phyloP scores from a whole-genome alignment of 345 rosid genomes.

The Moricandia arvensis region DNA sequence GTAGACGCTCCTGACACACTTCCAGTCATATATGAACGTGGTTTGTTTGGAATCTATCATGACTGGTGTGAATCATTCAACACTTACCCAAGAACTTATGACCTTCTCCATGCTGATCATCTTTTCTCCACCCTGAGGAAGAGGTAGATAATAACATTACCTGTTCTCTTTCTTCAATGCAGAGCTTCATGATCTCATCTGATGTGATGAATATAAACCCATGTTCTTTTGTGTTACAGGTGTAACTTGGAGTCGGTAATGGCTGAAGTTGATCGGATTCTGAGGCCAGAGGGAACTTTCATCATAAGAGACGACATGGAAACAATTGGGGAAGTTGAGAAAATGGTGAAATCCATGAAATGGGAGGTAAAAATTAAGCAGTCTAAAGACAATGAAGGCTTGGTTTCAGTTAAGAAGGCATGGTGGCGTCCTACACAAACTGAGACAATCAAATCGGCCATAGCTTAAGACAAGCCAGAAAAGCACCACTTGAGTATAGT shows the following conservation, averaged over 20 bases:
- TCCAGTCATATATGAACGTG: slow-evolving; percentile 86
- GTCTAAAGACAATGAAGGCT: slow-evolving; percentile 53
- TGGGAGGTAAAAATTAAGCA: slow-evolving; percentile 60
- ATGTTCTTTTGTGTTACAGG: slow-evolving; percentile 42
- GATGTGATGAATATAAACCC: neutral
- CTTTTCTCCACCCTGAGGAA: slow-evolving; percentile 63
- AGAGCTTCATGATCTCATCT: neutral
- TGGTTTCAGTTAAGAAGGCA: slow-evolving; percentile 64
- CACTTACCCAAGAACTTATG: slow-evolving; percentile 85
- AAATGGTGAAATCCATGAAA: slow-evolving; percentile 58
- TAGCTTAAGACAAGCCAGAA: slow-evolving; percentile 34
- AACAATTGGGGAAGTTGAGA: slow-evolving; percentile 57
- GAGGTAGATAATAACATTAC: slow-evolving; percentile 43
- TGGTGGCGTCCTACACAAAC: slow-evolving; percentile 71
- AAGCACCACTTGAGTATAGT: slow-evolving; percentile 20
- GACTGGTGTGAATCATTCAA: slow-evolving; percentile 93
- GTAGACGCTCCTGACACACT: slow-evolving; percentile 75
- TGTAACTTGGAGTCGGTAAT: slow-evolving; percentile 59
- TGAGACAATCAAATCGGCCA: slow-evolving; percentile 57
- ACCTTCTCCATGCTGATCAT: slow-evolving; percentile 83
- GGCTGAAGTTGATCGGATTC: slow-evolving; percentile 78
- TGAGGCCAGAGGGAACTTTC: slow-evolving; percentile 79
- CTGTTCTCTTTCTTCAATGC: neutral
- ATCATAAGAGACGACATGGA: slow-evolving; percentile 65
- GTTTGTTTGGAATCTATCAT: slow-evolving; percentile 84